These are phyloP conservation scores for Gynandropsis gynandra DNA, from an alignment of 345 rosid genomes.

Conservation along the genomic window DNA sequence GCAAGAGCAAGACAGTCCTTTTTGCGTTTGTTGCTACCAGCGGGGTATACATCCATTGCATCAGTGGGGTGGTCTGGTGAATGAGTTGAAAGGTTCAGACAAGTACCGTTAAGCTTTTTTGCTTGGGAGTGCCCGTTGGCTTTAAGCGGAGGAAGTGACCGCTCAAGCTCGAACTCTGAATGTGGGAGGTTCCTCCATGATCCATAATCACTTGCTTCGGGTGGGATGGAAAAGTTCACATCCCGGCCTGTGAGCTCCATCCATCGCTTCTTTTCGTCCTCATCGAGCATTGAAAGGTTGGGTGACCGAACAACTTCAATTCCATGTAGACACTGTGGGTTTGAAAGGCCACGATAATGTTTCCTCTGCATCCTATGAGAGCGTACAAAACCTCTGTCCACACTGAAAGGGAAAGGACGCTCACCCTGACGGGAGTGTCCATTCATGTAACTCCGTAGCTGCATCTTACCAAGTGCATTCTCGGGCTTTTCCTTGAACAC, in stretches of 20 bases:
- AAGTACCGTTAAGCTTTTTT: slow-evolving; percentile 47
- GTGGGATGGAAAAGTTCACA: slow-evolving; percentile 43
- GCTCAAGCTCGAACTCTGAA: slow-evolving; percentile 53
- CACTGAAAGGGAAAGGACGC: slow-evolving; percentile 64
- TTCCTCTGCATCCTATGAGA: slow-evolving; percentile 82
- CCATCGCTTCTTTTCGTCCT: slow-evolving; percentile 66
- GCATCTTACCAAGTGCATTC: slow-evolving; percentile 76
- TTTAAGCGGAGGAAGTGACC: slow-evolving; percentile 33
- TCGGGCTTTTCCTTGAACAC: slow-evolving; percentile 71
- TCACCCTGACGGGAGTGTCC: slow-evolving; percentile 78
- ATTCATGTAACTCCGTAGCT: slow-evolving; percentile 69
- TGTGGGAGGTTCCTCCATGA: slow-evolving; percentile 63
- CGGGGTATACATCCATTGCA: slow-evolving; percentile 30
- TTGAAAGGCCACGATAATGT: slow-evolving; percentile 72
- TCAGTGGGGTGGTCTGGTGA: slow-evolving; percentile 42
- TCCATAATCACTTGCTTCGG: slow-evolving; percentile 58
- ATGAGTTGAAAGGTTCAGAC: slow-evolving; percentile 54
- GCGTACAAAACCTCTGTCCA: slow-evolving; percentile 65
- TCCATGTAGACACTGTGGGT: slow-evolving; percentile 76
- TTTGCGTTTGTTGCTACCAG: slow-evolving; percentile 42
- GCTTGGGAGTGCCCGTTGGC: slow-evolving; percentile 32
- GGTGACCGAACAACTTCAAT: slow-evolving; percentile 58
- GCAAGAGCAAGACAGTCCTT: slow-evolving; percentile 41
- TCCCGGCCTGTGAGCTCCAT: slow-evolving; percentile 63
- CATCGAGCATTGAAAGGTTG: slow-evolving; percentile 45